These are phyloP conservation scores for Penicillium aurantiogriseum DNA, from an alignment of 2,329 filamentous ascomycete genomes.

Conservation along the genomic window DNA sequence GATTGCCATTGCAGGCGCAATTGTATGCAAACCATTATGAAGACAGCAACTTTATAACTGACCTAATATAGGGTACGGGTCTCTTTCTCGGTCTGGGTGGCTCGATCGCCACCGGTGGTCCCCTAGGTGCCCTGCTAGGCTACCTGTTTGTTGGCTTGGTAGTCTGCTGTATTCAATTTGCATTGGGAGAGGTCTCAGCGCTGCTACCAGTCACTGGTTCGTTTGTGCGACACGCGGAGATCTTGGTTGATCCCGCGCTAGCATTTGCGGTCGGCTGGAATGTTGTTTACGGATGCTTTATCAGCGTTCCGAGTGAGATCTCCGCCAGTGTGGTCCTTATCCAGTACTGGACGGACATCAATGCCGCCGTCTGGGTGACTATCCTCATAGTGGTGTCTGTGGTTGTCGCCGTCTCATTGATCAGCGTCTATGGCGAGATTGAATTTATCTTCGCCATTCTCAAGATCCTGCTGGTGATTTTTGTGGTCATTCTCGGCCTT, in stretches of 20 bases:
- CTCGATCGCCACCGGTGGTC: constrained; percentile 51
- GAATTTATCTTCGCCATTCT: constrained; percentile 54
- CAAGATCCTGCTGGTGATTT: constrained; percentile 51
- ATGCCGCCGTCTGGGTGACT: constrained; percentile 43
- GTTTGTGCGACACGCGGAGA: constrained; percentile 51
- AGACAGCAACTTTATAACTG: background rate
- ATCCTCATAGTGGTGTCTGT: constrained; percentile 59
- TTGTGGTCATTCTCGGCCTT: constrained; percentile 48
- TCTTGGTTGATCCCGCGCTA: constrained; percentile 53
- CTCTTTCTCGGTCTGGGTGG: constrained; percentile 54
- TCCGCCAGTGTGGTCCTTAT: constrained; percentile 63
- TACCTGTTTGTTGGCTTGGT: constrained; percentile 51
- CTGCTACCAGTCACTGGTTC: constrained; percentile 53
- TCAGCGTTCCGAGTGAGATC: constrained; percentile 60
- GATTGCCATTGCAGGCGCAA: constrained; percentile 48
- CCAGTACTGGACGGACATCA: constrained; percentile 56
- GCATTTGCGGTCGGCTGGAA: constrained; percentile 52
- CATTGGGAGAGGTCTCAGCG: constrained; percentile 52
- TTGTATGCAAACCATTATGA: constrained; percentile 26
- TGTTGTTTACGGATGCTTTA: constrained; percentile 52
- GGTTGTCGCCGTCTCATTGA: constrained; percentile 57
- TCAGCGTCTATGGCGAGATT: constrained; percentile 50
- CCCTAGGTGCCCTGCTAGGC: constrained; percentile 52
- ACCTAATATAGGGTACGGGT: constrained; percentile 41
- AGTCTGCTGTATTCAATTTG: constrained; percentile 52